Evolutionary conservation across 345 rosid species (phyloP).

Genomic region (Sonneratia caseolaris): DNA sequence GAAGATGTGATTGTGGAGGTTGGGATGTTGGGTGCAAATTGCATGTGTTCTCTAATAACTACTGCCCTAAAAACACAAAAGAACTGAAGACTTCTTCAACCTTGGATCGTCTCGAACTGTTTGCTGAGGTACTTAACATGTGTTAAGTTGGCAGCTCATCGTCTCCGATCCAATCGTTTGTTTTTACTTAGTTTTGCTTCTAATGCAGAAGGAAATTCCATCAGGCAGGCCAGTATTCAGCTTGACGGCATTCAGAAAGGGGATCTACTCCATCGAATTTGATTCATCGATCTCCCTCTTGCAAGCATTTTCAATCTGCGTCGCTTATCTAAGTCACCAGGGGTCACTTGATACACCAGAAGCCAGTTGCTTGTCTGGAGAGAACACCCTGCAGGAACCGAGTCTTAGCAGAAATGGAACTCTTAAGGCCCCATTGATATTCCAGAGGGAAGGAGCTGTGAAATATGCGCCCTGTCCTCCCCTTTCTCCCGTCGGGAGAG

Average conservation of each 20-base stretch:
- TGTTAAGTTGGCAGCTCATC: neutral
- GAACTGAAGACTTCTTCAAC: constrained; percentile 12
- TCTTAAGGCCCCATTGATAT: constrained; percentile 6
- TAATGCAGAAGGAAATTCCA: constrained; percentile 28
- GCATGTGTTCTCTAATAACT: constrained; percentile 32
- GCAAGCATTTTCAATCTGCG: constrained; percentile 64
- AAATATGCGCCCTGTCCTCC: constrained; percentile 65
- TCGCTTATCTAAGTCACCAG: constrained; percentile 37
- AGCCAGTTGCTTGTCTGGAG: constrained; percentile 6
- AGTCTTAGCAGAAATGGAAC: constrained; percentile 11
- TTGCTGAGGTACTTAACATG: constrained; percentile 35
- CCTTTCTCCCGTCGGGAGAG: constrained; percentile 76
- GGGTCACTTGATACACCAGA: constrained; percentile 24
- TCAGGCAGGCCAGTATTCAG: constrained; percentile 39
- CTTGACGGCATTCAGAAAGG: constrained; percentile 40
- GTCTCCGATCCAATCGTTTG: neutral
- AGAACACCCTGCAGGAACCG: constrained; percentile 14
- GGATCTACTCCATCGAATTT: constrained; percentile 58
- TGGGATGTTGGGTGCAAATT: constrained; percentile 93
- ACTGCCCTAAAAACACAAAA: constrained; percentile 12
- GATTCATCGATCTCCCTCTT: constrained; percentile 44
- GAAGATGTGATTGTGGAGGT: constrained; percentile 88
- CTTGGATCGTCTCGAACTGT: constrained; percentile 38
- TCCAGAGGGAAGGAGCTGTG: constrained; percentile 16
- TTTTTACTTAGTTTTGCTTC: neutral